Evolutionary conservation across 306 rosid species (phyloP).

Genomic region (Glycyrrhiza uralensis): DNA sequence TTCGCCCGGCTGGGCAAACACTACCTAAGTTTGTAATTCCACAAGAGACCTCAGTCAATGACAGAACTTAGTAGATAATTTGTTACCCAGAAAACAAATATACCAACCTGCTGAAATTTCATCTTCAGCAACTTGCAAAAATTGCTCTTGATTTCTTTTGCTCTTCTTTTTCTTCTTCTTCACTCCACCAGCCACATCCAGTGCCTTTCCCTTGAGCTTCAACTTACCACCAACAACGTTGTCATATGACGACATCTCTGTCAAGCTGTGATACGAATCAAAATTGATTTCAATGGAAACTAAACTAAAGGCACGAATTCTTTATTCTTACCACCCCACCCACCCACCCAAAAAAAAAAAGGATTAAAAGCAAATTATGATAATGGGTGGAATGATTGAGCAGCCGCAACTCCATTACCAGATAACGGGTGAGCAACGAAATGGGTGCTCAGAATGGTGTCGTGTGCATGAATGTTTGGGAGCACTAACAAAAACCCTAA

Average conservation of each 20-base stretch:
- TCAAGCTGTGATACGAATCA: neutral
- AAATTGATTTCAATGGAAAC: neutral
- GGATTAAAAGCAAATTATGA: no score
- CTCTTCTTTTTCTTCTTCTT: constrained; percentile 92
- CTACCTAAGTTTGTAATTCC: neutral
- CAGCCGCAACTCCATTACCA: neutral
- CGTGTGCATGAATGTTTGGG: neutral
- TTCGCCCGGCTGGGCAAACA: no score
- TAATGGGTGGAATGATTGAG: no score
- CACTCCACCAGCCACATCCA: constrained; percentile 86
- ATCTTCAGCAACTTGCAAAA: constrained; percentile 41
- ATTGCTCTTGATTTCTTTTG: constrained; percentile 56
- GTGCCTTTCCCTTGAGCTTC: constrained; percentile 98
- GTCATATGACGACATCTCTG: constrained; percentile 73
- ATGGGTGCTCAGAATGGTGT: no score
- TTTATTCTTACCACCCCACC: no score
- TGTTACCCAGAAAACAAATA: neutral
- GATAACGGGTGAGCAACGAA: neutral
- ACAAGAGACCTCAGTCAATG: neutral
- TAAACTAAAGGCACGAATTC: neutral
- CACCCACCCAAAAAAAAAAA: no score
- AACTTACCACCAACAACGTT: constrained; percentile 91
- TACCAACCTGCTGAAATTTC: constrained; percentile 57
- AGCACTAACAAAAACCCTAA: constrained; percentile 19
- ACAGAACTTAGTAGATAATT: neutral